Conservation (phyloP, 768 basidiomycete genomes). For the Auriscalpium vulgare region DNA sequence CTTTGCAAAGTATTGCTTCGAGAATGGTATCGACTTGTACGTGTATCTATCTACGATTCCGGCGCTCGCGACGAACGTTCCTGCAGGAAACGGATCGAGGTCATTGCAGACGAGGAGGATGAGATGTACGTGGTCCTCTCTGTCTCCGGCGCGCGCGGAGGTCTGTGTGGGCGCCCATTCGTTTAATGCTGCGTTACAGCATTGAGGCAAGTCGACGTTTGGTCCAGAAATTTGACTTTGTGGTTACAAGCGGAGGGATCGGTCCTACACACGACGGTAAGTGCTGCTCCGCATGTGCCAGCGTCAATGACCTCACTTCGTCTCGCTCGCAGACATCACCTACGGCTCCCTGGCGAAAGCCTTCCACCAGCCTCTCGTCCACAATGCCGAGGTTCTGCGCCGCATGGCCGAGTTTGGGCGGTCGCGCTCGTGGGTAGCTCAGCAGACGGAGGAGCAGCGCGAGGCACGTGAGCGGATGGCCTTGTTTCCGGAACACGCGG, state of each 20-base stretch:
- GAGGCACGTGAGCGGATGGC: constrained; percentile 85
- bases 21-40: constrained; percentile 76
- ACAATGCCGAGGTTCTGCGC: constrained; percentile 70
- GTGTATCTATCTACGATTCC: constrained; percentile 6
- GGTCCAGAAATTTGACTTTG: constrained; percentile 78
- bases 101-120: constrained; percentile 83
- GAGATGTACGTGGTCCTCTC: constrained; percentile 60
- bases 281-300: constrained; percentile 11
- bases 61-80: constrained; percentile 9
- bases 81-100: constrained; percentile 77
- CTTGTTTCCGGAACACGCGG: constrained; percentile 70
- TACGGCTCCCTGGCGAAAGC: constrained; percentile 83
- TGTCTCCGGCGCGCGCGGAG: not conserved
- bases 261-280: constrained; percentile 86
- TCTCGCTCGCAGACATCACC: constrained; percentile 59
- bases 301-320: not conserved
- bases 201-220: constrained; percentile 80
- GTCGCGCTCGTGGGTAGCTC: constrained; percentile 44
- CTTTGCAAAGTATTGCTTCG: constrained; percentile 85
- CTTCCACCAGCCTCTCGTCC: constrained; percentile 60
- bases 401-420: constrained; percentile 62
- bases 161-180: too few relatives aligned
- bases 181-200: constrained; percentile 29
- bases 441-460: constrained; percentile 67
- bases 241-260: constrained; percentile 86